Evolutionary conservation across 176 grass and related monocot genomes (phyloP), one percentile per base, ranked within the genome.

Genomic region (Rhipidocladum racemiflorum): DNA sequence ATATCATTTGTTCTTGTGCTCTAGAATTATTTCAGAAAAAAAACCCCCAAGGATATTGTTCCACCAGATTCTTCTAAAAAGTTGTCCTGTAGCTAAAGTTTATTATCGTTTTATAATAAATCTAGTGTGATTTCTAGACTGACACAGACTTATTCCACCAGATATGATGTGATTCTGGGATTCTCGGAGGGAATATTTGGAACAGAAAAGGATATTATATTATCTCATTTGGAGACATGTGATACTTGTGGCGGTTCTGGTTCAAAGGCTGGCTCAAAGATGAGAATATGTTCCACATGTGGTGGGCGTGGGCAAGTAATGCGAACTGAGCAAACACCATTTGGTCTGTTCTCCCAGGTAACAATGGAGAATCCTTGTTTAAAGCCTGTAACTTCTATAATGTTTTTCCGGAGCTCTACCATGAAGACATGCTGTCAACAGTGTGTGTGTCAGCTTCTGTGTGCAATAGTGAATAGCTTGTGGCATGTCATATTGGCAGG

Each of bases 261-360:
- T 84, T 95, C 95, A 64, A 98, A 93, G 88, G 73, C 88, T 81
- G 92, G 88, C 20, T 93, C 95, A 70, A 98, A 93, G 86, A 83
- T 91, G 89, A 91, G 87, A 88, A 85, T 95, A 88, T 98, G 95
- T 63, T 87, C 89, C 50, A 93, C 95, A 84, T 98, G 95, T 83
- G 95, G 95, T 67, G 95, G 95, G 59, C 83, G 92, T 73, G 92
- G 95, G 35, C 95, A 98, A 93, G 95, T 98, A 79, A 98, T 98
- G 95, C 83, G 92, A 86, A 95, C 92, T 77, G 95, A 98, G 71
- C 95, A 98, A 84, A 98, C 95, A 72, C 95, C 95, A 50, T 98
- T 98, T 86, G 96, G 96, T 27, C 70, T 98, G 69, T 98, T 98
- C 83, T 98, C 96, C n/a, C 96, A 98, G 90, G 96, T 98, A 88